phyloP scores from a whole-genome alignment of 148 eudicot species.

The Pharnaceum exiguum region DNA sequence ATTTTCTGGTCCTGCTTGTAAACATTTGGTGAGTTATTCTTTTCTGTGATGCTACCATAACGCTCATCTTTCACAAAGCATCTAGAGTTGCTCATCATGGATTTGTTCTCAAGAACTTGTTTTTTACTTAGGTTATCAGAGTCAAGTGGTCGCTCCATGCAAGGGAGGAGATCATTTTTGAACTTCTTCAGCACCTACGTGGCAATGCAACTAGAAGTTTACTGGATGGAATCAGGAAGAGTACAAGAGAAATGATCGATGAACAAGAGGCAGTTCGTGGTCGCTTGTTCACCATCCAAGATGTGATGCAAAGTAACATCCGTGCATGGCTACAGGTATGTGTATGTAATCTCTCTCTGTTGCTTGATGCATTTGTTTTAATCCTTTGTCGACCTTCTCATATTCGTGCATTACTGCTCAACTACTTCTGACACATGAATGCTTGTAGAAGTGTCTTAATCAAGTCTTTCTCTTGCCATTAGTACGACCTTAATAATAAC shows the following conservation, averaged over 20 bases:
- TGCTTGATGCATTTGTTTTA: no score
- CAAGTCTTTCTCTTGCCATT: no score
- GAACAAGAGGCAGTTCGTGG: constrained; percentile 99
- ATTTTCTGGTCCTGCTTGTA: no score
- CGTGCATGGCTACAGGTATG: constrained; percentile 97
- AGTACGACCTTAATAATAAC: no score
- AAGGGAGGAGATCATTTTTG: constrained; percentile 91
- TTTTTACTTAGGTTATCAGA: constrained; percentile 62
- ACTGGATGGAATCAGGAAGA: constrained; percentile 62
- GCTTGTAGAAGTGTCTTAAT: no score
- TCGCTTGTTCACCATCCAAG: constrained; percentile 93
- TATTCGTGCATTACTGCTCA: no score
- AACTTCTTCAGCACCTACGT: constrained; percentile 82
- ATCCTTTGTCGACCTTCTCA: no score
- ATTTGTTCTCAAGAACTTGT: neutral
- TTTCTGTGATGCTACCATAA: no score
- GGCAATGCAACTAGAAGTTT: constrained; percentile 54
- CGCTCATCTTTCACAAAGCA: neutral
- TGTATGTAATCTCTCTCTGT: neutral
- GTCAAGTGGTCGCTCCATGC: constrained; percentile 99
- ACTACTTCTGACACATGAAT: no score
- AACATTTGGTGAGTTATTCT: no score
- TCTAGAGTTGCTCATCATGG: neutral
- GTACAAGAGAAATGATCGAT: constrained; percentile 79
- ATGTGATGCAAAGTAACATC: constrained; percentile 87